Conservation (phyloP, 495 filamentous ascomycete species). For the Talaromyces liani region DNA sequence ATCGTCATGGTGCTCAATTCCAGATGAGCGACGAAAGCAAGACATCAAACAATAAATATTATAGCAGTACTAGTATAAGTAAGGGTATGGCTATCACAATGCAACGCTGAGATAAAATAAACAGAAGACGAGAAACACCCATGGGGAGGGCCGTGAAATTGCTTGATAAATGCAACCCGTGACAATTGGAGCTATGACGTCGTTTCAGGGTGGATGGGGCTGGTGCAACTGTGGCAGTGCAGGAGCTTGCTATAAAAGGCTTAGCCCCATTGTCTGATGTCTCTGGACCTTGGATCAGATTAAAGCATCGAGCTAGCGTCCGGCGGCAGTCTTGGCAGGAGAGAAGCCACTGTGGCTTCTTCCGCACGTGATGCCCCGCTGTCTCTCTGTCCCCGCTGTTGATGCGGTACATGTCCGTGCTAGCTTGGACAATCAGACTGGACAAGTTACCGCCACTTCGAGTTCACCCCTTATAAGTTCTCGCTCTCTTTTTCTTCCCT, state of each 20-base stretch:
- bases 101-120: not conserved
- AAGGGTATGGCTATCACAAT: not conserved
- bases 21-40: slow-evolving; percentile 8
- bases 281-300: not conserved
- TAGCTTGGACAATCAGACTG: not conserved
- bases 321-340: not conserved
- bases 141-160: not conserved
- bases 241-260: not conserved
- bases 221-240: not conserved
- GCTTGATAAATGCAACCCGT: not conserved
- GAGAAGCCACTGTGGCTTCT: not conserved
- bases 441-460: not conserved
- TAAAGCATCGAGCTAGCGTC: not conserved
- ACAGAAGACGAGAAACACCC: not conserved
- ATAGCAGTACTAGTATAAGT: not conserved
- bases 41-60: not conserved
- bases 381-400: not conserved
- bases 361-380: not conserved
- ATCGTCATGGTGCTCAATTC: not conserved
- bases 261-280: not conserved
- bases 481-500: slow-evolving; percentile 7
- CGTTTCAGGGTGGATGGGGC: not conserved
- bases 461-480: not conserved
- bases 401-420: not conserved
- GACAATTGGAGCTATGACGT: not conserved